phyloP scores from a whole-genome alignment of 345 rosid genomes.

The Populus euphratica region DNA sequence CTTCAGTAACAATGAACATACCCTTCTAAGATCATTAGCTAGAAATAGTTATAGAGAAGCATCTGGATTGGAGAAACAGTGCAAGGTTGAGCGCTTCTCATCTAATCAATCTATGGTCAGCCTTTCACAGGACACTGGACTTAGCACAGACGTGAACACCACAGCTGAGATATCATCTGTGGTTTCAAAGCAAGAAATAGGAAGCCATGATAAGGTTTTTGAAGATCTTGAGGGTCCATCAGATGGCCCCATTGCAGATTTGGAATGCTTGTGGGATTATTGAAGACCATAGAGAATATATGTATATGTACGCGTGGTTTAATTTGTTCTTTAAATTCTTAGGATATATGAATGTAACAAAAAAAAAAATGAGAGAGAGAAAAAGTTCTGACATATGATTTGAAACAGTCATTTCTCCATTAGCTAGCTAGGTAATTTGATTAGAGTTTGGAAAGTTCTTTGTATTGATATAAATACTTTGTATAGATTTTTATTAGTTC shows the following conservation, averaged over 20 bases:
- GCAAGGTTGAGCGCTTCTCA: conserved; percentile 56
- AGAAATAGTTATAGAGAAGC: conserved; percentile 3
- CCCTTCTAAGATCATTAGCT: conserved; percentile 22
- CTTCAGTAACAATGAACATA: conserved; percentile 13
- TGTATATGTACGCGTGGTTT: neutral
- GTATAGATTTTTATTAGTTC: conserved; percentile 28
- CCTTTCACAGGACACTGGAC: conserved; percentile 62
- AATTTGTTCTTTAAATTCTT: conserved; percentile 10
- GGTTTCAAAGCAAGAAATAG: conserved; percentile 38
- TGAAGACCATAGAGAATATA: conserved; percentile 1
- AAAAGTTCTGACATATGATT: neutral
- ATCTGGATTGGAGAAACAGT: conserved; percentile 13
- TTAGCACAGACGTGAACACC: conserved; percentile 55
- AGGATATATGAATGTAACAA: neutral
- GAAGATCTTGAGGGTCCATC: conserved; percentile 26
- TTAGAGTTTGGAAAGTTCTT: conserved; percentile 20
- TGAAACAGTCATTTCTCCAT: conserved; percentile 4
- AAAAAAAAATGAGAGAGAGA: neutral
- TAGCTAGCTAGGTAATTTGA: conserved; percentile 14
- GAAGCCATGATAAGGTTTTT: conserved; percentile 18
- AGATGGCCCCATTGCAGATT: conserved; percentile 27
- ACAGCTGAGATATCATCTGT: conserved; percentile 48
- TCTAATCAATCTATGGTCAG: conserved; percentile 53
- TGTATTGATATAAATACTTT: conserved; percentile 21
- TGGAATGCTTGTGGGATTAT: conserved; percentile 41